These are phyloP conservation scores for Boletus rubroflammeus DNA, from an alignment of 768 basidiomycete genomes.

Conservation along the genomic window DNA sequence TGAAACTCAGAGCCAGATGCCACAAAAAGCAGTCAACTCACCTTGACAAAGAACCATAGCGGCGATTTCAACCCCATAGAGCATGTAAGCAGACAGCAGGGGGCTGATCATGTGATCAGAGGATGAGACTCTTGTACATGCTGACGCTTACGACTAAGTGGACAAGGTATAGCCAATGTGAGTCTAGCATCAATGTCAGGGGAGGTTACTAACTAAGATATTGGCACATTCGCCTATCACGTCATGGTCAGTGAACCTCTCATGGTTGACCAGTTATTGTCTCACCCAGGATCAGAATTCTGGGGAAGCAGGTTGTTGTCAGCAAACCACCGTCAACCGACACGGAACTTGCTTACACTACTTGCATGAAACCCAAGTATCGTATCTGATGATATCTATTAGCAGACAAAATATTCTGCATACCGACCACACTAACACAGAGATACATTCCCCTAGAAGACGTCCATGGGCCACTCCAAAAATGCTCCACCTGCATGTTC, in stretches of 20 bases:
- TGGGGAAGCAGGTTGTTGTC: not conserved
- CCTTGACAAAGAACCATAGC: slow-evolving; percentile 16
- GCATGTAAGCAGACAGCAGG: not conserved
- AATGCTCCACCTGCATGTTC: slow-evolving; percentile 6
- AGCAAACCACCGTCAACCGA: not conserved
- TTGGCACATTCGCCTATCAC: not conserved
- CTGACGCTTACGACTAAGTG: slow-evolving; percentile 4
- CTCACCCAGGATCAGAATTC: slow-evolving; percentile 8
- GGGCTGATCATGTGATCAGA: not conserved
- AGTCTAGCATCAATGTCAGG: not conserved
- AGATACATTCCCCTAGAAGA: slow-evolving; percentile 8
- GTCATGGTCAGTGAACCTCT: not conserved
- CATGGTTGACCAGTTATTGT: not conserved
- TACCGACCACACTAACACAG: not conserved
- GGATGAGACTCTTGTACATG: not conserved
- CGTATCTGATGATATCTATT: slow-evolving; percentile 6
- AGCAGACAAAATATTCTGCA: not conserved
- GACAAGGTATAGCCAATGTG: not conserved
- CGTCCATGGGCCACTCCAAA: slow-evolving; percentile 14
- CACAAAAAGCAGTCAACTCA: not conserved
- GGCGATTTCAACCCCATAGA: not conserved
- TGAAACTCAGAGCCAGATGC: not conserved
- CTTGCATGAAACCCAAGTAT: slow-evolving; percentile 6
- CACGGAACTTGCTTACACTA: not conserved
- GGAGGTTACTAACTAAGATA: not conserved